Percentiles rank a stretch among this genome's conserved stretches.
Conservation (phyloP, 176 grass and related monocot species). For the Secale cereale region DNA sequence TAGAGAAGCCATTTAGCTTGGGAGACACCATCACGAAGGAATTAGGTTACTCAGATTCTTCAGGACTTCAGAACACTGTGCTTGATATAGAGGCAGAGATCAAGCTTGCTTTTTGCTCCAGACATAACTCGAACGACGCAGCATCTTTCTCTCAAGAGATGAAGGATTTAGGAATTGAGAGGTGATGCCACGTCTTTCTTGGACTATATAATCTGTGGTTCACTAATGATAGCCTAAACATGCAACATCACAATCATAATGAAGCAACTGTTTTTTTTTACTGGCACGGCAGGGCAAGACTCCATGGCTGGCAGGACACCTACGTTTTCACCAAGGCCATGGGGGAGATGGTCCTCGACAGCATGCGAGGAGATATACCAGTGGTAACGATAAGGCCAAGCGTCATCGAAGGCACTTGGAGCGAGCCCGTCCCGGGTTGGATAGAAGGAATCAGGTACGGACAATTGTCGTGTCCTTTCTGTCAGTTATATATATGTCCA, state of each 20-base stretch:
- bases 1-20: slow-evolving; percentile 65
- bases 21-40: slow-evolving; percentile 68
- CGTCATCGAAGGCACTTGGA: slow-evolving; percentile 71
- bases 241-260: too few relatives aligned
- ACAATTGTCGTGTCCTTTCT: neutral
- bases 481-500: too few relatives aligned
- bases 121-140: slow-evolving; percentile 13
- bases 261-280: too few relatives aligned
- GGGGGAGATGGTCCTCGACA: slow-evolving; percentile 81
- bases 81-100: slow-evolving; percentile 82
- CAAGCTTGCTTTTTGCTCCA: slow-evolving; percentile 57
- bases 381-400: slow-evolving; percentile 86
- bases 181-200: slow-evolving; percentile 25
- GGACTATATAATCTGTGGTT: too few relatives aligned
- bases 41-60: slow-evolving; percentile 6
- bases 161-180: slow-evolving; percentile 67
- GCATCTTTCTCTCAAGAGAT: slow-evolving; percentile 53
- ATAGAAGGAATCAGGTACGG: slow-evolving; percentile 86
- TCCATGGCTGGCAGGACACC: slow-evolving; percentile 77
- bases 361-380: slow-evolving; percentile 70
- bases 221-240: too few relatives aligned
- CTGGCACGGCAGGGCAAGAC: slow-evolving; percentile 48
- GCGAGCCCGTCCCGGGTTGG: slow-evolving; percentile 87
- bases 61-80: neutral
- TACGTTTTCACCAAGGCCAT: slow-evolving; percentile 95